These are phyloP conservation scores for Fusarium siculi DNA, from an alignment of 2,329 filamentous ascomycete species.

Conservation along the genomic window DNA sequence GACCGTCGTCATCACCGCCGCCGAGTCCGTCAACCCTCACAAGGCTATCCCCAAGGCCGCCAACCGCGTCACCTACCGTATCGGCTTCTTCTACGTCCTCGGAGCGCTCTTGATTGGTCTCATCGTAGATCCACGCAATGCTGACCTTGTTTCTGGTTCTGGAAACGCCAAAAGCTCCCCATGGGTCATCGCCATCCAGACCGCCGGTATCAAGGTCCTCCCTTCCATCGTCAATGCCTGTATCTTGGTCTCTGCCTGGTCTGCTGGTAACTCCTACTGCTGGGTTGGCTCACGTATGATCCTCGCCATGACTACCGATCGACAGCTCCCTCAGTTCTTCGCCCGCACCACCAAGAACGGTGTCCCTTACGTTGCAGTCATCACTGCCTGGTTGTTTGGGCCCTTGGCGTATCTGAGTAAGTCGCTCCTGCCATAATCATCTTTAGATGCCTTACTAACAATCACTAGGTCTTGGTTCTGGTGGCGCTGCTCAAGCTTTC, in stretches of 20 bases:
- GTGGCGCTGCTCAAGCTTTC: conserved; percentile 72
- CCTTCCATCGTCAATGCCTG: conserved; percentile 75
- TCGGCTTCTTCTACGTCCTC: conserved; percentile 69
- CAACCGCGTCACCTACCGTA: conserved; percentile 66
- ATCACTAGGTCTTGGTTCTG: conserved; percentile 29
- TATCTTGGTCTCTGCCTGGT: conserved; percentile 73
- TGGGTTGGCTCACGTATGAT: conserved; percentile 71
- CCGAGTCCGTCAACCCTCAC: conserved; percentile 70
- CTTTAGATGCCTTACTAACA: accelerated
- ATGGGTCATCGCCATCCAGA: conserved; percentile 76
- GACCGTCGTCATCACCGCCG: conserved; percentile 64
- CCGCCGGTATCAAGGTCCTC: conserved; percentile 70
- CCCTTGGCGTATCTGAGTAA: conserved; percentile 77
- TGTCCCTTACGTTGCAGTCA: conserved; percentile 66
- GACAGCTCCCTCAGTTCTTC: conserved; percentile 73
- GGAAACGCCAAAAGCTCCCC: conserved; percentile 65
- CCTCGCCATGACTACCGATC: conserved; percentile 73
- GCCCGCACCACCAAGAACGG: conserved; percentile 68
- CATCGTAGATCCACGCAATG: conserved; percentile 71
- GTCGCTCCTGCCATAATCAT: conserved; percentile 30
- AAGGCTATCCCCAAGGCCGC: conserved; percentile 72
- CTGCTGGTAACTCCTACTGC: conserved; percentile 67
- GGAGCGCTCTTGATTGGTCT: conserved; percentile 67
- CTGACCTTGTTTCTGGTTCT: conserved; percentile 58
- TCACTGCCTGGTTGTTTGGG: conserved; percentile 67